Evolutionary conservation across 116 monocot species (phyloP), one percentile per base, ranked within the genome.

Genomic region (Papilionanthe hybrid): DNA sequence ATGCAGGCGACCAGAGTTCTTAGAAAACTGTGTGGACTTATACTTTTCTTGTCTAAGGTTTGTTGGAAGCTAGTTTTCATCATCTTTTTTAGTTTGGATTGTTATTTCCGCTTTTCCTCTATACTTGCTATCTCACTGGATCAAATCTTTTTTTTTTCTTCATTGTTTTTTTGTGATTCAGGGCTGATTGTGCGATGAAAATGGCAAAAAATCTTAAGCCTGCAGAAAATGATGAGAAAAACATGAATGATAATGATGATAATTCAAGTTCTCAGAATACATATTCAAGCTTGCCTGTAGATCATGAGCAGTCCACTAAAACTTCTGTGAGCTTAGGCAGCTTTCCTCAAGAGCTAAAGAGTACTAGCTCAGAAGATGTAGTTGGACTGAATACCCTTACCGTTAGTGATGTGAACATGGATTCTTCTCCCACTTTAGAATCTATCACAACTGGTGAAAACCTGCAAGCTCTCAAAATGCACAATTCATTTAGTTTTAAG

Each of bases 11-110:
- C 77, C 83, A 55, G 99, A 95, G 66, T 99, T 95, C 85, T 87
- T 99, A 68, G 99, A 95, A 43, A 95, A 84, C 84, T 99, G 99
- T 82, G 92, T 99, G 71, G 95, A 99, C 83, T 83, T 99, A 47
- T 99, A 93, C 84, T 99, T 99, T 89, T 95, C 99, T 74, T 99
- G 93, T 81, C 92, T 89, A 22, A 95, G 99, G 99, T 99, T 22
- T 77, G 90, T 85, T 45, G 7, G 55, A 42, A 5, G 28, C 42
- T 47, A 49, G 67, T 55, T 2, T 32, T 28, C 1, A 65, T 58
- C 41, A 11, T 60, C 22, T 60, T 60, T 2, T 63, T 28, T 30
- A 13, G 10, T 7, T 58, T 44, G 19, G 11, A 9, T 20, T 13
- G 72, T 29, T 17, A 3, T 55, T 77, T 27, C 28, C 18, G 19